Conservation (phyloP, 1,284 basidiomycete genomes). For the Paramarasmius palmivorus region DNA sequence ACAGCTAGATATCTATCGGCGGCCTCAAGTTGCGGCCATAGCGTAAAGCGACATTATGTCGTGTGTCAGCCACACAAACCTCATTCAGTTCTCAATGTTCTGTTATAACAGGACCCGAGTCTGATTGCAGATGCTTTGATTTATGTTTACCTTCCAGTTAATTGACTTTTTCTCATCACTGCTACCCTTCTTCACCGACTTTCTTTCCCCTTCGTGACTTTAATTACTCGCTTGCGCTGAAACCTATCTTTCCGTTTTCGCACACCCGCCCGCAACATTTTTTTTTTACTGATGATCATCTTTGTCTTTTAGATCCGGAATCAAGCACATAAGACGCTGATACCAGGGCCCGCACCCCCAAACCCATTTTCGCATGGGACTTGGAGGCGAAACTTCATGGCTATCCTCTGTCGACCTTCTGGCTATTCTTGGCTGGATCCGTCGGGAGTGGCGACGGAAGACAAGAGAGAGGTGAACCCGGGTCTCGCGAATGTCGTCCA, state of each 20-base stretch:
- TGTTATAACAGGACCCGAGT: no score
- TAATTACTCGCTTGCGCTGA: background rate
- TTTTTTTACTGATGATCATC: background rate
- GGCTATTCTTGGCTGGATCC: constrained; percentile 73
- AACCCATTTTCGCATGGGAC: constrained; percentile 80
- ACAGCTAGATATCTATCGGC: no score
- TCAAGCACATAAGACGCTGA: constrained; percentile 72
- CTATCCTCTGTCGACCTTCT: constrained; percentile 69
- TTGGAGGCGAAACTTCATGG: constrained; percentile 67
- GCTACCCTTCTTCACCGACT: constrained; percentile 1
- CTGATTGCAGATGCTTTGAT: no score
- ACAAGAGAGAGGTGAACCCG: constrained; percentile 69
- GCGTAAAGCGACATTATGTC: no score
- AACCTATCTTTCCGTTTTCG: background rate
- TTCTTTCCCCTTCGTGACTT: background rate
- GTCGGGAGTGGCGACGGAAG: constrained; percentile 57
- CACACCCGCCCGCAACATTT: background rate
- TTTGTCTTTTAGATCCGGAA: constrained; percentile 61
- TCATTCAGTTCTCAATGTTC: no score
- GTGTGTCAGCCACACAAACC: no score
- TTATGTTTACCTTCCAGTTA: no score
- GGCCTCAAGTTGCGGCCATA: no score
- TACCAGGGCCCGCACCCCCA: constrained; percentile 60
- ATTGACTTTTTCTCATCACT: no score
- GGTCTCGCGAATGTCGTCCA: constrained; percentile 26